Conservation (phyloP, 768 basidiomycete genomes). For the Calocera viscosa region DNA sequence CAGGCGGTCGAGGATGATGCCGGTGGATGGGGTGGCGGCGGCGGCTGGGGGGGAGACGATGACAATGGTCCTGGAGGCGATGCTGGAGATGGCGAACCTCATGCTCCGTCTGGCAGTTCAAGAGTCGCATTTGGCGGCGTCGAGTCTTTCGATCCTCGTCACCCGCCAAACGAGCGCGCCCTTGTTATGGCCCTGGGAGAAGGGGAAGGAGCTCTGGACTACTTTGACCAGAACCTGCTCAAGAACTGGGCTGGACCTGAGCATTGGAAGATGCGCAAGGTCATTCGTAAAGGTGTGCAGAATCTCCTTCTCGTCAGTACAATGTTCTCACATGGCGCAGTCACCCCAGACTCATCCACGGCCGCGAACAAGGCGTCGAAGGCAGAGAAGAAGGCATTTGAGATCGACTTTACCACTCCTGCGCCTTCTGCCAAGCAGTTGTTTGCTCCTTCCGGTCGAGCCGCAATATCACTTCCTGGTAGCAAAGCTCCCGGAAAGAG, state of each 20-base stretch:
- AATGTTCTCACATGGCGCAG: slow-evolving; percentile 24
- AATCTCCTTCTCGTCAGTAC: slow-evolving; percentile 17
- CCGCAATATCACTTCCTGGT: slow-evolving; percentile 55
- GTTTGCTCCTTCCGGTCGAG: slow-evolving; percentile 64
- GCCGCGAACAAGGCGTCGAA: slow-evolving; percentile 30
- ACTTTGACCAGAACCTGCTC: slow-evolving; percentile 73
- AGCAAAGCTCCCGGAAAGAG: slow-evolving; percentile 30
- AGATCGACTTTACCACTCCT: slow-evolving; percentile 63
- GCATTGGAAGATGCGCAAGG: slow-evolving; percentile 88
- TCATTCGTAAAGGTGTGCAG: slow-evolving; percentile 59
- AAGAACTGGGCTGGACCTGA: slow-evolving; percentile 99
- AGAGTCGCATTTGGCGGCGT: slow-evolving; percentile 30
- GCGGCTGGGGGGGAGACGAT: not conserved
- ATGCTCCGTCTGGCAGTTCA: slow-evolving; percentile 27
- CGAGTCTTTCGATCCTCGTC: slow-evolving; percentile 75
- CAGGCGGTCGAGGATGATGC: slow-evolving; percentile 43
- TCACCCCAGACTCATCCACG: slow-evolving; percentile 20
- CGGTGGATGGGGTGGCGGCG: slow-evolving; percentile 23
- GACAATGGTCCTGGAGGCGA: slow-evolving; percentile 17
- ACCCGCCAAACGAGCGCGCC: slow-evolving; percentile 61
- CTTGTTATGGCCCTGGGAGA: slow-evolving; percentile 78
- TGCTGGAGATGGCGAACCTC: slow-evolving; percentile 21
- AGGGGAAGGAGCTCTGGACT: slow-evolving; percentile 56
- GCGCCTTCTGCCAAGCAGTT: slow-evolving; percentile 53
- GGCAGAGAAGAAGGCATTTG: slow-evolving; percentile 70